Conservation (phyloP, 441 rosid species). For the Syzygium syzygioides region DNA sequence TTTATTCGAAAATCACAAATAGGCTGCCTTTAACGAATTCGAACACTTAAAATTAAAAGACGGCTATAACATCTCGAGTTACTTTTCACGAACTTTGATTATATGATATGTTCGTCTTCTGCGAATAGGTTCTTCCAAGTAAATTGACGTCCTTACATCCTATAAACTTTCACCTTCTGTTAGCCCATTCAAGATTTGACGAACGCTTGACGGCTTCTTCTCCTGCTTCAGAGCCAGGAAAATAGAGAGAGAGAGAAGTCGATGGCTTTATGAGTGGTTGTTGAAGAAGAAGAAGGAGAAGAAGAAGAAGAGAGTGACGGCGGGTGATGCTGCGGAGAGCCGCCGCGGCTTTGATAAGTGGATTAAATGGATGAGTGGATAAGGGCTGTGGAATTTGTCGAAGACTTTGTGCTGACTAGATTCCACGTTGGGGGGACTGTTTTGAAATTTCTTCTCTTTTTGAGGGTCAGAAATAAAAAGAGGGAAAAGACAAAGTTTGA, state of each 20-base stretch:
- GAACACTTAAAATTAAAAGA: neutral
- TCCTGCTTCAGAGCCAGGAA: neutral
- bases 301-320: neutral
- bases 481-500: neutral
- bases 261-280: neutral
- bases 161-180: neutral
- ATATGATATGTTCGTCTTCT: neutral
- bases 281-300: neutral
- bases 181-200: neutral
- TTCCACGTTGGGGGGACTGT: neutral
- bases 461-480: neutral
- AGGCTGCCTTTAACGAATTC: neutral
- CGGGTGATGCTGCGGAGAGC: neutral
- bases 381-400: neutral
- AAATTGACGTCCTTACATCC: neutral
- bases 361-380: neutral
- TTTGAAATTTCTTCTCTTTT: neutral
- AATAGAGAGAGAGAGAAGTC: constrained; percentile 2
- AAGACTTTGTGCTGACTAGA: neutral
- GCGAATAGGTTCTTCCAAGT: neutral
- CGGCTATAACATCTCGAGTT: neutral
- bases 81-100: neutral
- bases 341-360: neutral
- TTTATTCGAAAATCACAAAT: neutral
- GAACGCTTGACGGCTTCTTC: neutral